Evolutionary conservation across 73 alveolate species (phyloP).

Genomic region (Stentor roeselii): DNA sequence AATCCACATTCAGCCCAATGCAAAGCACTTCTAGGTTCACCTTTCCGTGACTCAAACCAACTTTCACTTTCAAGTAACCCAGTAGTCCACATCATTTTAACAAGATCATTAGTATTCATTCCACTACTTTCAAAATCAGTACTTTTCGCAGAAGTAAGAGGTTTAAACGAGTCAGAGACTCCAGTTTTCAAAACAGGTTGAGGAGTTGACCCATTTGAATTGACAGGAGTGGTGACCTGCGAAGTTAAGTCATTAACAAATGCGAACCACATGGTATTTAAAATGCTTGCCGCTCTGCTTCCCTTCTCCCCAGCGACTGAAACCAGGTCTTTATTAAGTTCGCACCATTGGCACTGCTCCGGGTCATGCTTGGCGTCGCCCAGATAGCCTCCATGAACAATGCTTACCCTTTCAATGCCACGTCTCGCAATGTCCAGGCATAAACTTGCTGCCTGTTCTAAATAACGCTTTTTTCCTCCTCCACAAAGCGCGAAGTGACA

Average conservation of each 20-base stretch:
- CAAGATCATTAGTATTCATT: background rate
- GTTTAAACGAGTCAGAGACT: slow-evolving; percentile 9
- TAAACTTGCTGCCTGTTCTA: background rate
- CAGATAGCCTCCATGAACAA: background rate
- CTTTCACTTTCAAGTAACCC: slow-evolving; percentile 7
- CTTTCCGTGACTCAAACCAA: slow-evolving; percentile 23
- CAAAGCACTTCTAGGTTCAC: slow-evolving; percentile 27
- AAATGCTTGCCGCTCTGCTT: background rate
- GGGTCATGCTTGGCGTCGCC: slow-evolving; percentile 9
- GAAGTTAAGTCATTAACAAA: slow-evolving; percentile 8
- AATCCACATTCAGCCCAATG: slow-evolving; percentile 31
- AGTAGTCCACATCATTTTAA: slow-evolving; percentile 24
- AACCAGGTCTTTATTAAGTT: slow-evolving; percentile 19
- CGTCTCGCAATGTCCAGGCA: slow-evolving; percentile 14
- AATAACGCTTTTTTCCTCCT: background rate
- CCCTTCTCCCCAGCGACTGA: background rate
- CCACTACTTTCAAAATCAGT: background rate
- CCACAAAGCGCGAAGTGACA: slow-evolving; percentile 26
- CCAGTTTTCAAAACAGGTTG: background rate
- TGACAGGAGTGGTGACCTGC: background rate
- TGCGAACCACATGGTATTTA: slow-evolving; percentile 18
- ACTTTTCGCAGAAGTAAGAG: background rate
- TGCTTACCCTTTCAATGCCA: slow-evolving; percentile 28
- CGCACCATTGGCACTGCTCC: slow-evolving; percentile 29
- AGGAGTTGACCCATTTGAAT: slow-evolving; percentile 15